A percentile compares a stretch with the other conserved stretches of the same genome.
phyloP scores from a whole-genome alignment of 2,329 filamentous ascomycete genomes.

The Calonectria pauciramosa region DNA sequence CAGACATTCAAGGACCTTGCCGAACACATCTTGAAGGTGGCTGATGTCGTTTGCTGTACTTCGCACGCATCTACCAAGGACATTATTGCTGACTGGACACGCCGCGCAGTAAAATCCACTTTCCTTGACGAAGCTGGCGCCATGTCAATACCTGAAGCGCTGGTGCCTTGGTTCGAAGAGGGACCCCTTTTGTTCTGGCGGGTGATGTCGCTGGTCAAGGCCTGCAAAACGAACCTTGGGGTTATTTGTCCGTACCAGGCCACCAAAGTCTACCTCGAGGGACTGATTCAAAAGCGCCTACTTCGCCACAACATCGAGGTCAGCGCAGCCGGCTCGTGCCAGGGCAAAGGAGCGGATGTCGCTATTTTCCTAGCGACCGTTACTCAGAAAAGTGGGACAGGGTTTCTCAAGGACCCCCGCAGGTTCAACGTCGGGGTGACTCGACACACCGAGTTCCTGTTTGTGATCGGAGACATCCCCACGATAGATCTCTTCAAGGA shows the following conservation, averaged over 20 bases:
- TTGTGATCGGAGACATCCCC: constrained; percentile 18
- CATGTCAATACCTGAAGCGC: neutral
- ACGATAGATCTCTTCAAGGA: neutral
- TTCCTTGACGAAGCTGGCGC: neutral
- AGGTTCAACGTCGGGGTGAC: constrained; percentile 17
- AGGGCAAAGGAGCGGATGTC: constrained; percentile 12
- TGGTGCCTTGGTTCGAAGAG: neutral
- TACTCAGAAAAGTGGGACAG: constrained; percentile 14
- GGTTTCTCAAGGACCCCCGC: constrained; percentile 18
- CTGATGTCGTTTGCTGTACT: neutral
- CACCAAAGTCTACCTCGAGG: constrained; percentile 5
- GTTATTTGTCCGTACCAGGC: constrained; percentile 2
- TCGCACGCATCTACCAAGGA: neutral
- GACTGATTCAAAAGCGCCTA: neutral
- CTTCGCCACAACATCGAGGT: neutral
- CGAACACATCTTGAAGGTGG: neutral
- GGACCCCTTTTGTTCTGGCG: neutral
- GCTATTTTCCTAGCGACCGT: constrained; percentile 18
- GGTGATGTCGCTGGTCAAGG: neutral
- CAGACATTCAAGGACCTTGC: neutral
- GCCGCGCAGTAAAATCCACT: neutral
- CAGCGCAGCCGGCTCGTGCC: constrained; percentile 21
- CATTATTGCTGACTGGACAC: neutral
- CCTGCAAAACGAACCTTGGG: neutral
- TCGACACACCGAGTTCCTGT: constrained; percentile 17